Base-by-base conservation (phyloP, 2,329 filamentous ascomycete genomes). In the Pyricularia grisea region DNA sequence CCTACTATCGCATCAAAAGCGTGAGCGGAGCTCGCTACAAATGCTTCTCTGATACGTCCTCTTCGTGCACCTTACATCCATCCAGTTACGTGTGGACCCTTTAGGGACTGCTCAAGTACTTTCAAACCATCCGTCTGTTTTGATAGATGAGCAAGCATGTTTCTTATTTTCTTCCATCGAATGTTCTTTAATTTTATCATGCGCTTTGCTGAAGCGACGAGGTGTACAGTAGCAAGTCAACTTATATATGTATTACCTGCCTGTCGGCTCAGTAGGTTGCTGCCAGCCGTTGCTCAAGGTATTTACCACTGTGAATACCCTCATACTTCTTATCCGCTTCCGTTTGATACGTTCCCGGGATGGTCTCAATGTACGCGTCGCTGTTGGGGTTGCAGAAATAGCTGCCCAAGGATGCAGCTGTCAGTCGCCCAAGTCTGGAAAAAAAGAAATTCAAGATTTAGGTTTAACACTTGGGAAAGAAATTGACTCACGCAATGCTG, bases 371-470 rank as follows among this genome's bases (percentile, higher is more conserved):
- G 69, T 86, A 81, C 73, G 84, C 86, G 70, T 91, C 86, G 76
- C 88, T 90, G 76, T 96, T 93, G 10, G 93, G 92, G 73, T 96
- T 94, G 82, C 93, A 96, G 77, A 97, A 96, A 80, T 96, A 96
- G 3, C 85, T 87, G 65, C 55, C 4, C 67, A 69, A 9, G 7
- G 5, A 11, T n/a, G 28, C 20, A 17, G 20, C 27, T 31, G 65
- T 65, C 17, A 65, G 25, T 36, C 17, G 4, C 64, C 66, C 14
- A 65, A 68, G 63, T 23, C 33, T 36, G 68, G 31, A 20, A 28
- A 10, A n/a, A 28, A 7, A n/a, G n/a, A n/a, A n/a, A n/a, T 58
- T 60, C 5, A 10, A 25, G 50, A 20, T n/a, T 6, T 20, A 58
- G 2, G 20, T 33, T 27, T 6, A 31, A 28, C n/a, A 10, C 12